A percentile compares a stretch with the other conserved stretches of the same genome.
These are phyloP conservation scores for Cercophora scortea DNA, from an alignment of 495 filamentous ascomycete genomes.

Conservation along the genomic window DNA sequence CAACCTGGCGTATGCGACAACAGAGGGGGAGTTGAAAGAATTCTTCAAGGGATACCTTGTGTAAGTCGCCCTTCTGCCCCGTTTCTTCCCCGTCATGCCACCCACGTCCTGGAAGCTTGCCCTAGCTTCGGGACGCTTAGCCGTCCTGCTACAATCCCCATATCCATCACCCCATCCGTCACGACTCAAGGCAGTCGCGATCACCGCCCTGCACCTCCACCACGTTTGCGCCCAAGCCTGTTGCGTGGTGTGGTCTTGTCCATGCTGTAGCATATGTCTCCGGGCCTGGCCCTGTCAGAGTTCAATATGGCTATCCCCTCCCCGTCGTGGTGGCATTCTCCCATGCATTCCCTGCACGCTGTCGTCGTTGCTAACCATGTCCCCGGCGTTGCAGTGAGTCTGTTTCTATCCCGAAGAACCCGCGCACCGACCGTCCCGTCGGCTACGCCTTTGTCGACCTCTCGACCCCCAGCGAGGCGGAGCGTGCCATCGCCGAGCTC, in stretches of 20 bases:
- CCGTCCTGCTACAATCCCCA: too few species aligned
- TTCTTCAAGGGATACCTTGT: conserved; percentile 98
- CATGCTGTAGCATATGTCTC: too few species aligned
- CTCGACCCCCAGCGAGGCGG: conserved; percentile 85
- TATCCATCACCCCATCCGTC: too few species aligned
- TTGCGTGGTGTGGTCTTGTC: too few species aligned
- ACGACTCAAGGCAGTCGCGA: too few species aligned
- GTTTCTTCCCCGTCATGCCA: too few species aligned
- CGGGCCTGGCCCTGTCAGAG: too few species aligned
- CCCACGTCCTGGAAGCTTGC: too few species aligned
- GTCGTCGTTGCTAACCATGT: conserved; percentile 14
- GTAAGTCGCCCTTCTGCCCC: conserved; percentile 51
- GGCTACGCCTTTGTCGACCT: conserved; percentile 99
- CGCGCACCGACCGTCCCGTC: conserved; percentile 94
- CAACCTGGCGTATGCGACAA: conserved; percentile 99
- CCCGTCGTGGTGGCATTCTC: not conserved
- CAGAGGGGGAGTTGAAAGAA: conserved; percentile 97
- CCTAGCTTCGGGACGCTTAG: too few species aligned
- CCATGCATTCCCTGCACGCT: not conserved
- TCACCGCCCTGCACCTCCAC: too few species aligned
- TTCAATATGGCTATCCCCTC: too few species aligned
- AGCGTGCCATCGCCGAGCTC: conserved; percentile 86
- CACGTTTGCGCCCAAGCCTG: too few species aligned
- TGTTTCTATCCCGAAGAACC: conserved; percentile 97
- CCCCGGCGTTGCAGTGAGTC: conserved; percentile 62